A percentile compares a stretch with the other conserved stretches of the same genome.
These are phyloP conservation scores for Pinus albicaulis DNA, from an alignment of 75 land plant species.

Conservation along the genomic window DNA sequence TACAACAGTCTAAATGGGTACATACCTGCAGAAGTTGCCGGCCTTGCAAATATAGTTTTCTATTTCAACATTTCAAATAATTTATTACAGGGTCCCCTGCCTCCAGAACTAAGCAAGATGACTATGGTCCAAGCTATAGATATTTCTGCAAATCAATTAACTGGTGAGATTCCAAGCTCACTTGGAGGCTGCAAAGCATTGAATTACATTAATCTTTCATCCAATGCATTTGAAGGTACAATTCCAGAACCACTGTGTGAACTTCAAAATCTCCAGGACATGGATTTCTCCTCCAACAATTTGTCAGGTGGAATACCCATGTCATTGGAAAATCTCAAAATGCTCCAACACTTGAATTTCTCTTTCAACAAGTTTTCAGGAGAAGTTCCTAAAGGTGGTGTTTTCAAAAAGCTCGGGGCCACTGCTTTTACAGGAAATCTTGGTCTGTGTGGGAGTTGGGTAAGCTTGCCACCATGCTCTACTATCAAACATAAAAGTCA, in stretches of 20 bases:
- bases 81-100: not conserved
- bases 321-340: slow-evolving; percentile 12
- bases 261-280: slow-evolving; percentile 15
- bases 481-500: not conserved
- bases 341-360: slow-evolving; percentile 2
- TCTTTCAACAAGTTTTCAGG: slow-evolving; percentile 13
- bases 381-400: slow-evolving; percentile 3
- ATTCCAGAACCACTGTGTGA: slow-evolving; percentile 18
- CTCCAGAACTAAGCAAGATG: slow-evolving; percentile 19
- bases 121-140: slow-evolving; percentile 17
- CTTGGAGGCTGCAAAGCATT: slow-evolving; percentile 12
- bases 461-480: not conserved
- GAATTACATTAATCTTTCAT: slow-evolving; percentile 18
- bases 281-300: slow-evolving; percentile 32
- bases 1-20: not conserved
- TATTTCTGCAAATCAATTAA: slow-evolving; percentile 16
- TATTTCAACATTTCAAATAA: not conserved
- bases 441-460: not conserved
- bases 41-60: not conserved
- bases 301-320: slow-evolving; percentile 23
- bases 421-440: not conserved
- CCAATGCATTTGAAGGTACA: slow-evolving; percentile 3
- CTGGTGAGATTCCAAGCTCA: slow-evolving; percentile 18
- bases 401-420: not conserved
- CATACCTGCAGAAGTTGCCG: not conserved